A percentile compares a stretch with the other conserved stretches of the same genome.
Conservation (phyloP, 805 yeast genomes). For the Sungouiozyma ichnusensis region DNA sequence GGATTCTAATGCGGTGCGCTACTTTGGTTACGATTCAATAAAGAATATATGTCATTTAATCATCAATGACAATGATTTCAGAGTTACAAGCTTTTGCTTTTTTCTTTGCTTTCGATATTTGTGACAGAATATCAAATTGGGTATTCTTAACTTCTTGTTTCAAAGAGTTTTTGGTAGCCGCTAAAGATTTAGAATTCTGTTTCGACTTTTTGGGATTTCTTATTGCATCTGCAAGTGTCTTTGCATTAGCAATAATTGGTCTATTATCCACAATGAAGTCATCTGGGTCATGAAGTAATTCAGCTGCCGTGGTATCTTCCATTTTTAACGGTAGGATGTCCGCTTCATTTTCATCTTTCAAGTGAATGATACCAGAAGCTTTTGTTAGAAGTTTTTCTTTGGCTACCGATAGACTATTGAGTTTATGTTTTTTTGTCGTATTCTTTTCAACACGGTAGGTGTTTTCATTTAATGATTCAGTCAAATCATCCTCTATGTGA, state of each 20-base stretch:
- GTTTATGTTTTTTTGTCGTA: no score
- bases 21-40: no score
- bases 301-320: slow-evolving; percentile 26
- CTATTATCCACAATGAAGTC: slow-evolving; percentile 21
- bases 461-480: neutral
- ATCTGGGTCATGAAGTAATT: slow-evolving; percentile 24
- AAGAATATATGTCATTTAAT: slow-evolving; percentile 1
- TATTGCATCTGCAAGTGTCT: slow-evolving; percentile 21
- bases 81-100: slow-evolving; percentile 19
- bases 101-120: slow-evolving; percentile 23
- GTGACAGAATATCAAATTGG: slow-evolving; percentile 25
- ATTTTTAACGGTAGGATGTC: neutral
- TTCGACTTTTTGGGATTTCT: slow-evolving; percentile 4
- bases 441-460: no score
- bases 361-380: slow-evolving; percentile 2
- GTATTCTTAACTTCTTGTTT: slow-evolving; percentile 14
- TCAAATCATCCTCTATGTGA: neutral
- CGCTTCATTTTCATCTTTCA: neutral
- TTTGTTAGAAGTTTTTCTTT: slow-evolving; percentile 1
- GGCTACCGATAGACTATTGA: no score
- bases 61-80: slow-evolving; percentile 24
- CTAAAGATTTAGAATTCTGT: neutral
- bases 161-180: slow-evolving; percentile 5
- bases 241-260: slow-evolving; percentile 25
- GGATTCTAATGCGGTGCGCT: neutral